Conservation (phyloP, 129 eudicot species). For the Artemisia annua region DNA sequence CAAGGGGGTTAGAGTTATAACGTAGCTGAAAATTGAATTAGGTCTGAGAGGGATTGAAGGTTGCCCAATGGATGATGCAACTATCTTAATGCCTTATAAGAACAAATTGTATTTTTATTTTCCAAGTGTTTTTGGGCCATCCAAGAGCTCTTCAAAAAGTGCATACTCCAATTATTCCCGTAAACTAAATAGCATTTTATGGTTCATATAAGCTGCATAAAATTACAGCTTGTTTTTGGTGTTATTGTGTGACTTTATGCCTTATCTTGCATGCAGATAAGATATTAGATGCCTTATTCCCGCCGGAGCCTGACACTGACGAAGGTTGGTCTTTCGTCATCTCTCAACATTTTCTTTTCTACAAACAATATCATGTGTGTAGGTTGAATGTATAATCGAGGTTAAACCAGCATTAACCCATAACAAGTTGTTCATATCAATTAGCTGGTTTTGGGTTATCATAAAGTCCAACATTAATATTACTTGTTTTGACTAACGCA, state of each 20-base stretch:
- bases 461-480: not conserved
- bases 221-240: not conserved
- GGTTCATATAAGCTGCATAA: not conserved
- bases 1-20: not conserved
- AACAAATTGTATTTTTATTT: too few species aligned
- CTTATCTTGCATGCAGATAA: not conserved
- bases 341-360: not conserved
- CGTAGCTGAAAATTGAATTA: not conserved
- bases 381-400: not conserved
- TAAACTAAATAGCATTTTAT: not conserved
- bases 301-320: too few species aligned
- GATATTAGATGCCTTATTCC: not conserved
- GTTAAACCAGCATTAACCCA: not conserved
- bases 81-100: too few species aligned
- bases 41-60: too few species aligned
- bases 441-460: not conserved
- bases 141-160: not conserved
- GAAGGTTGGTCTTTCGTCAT: not conserved
- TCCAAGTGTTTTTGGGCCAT: too few species aligned
- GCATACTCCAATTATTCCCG: not conserved
- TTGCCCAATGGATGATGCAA: too few species aligned
- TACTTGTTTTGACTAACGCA: too few species aligned
- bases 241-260: not conserved
- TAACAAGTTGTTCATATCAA: not conserved
- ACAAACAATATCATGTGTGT: not conserved